phyloP scores from a whole-genome alignment of 352 stramenopile species.

The Globisporangium ultimum region DNA sequence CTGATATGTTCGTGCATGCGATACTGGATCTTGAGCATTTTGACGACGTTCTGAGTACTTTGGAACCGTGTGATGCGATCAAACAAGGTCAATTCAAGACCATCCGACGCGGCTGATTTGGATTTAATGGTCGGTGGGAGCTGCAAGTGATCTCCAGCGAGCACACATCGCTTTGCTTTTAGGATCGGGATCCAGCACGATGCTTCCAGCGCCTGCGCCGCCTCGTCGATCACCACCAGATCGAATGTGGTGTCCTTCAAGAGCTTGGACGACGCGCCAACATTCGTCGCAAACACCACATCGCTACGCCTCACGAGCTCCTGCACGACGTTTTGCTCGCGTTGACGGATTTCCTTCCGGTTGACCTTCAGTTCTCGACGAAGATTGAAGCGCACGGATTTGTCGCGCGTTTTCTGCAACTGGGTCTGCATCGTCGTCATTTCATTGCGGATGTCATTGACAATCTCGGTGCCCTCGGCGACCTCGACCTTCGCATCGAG shows the following conservation, averaged over 20 bases:
- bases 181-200: slow-evolving; percentile 97
- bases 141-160: slow-evolving; percentile 95
- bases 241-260: slow-evolving; percentile 93
- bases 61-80: slow-evolving; percentile 88
- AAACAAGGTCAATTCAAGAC: slow-evolving; percentile 94
- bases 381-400: slow-evolving; percentile 40
- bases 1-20: slow-evolving; percentile 96
- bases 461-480: slow-evolving; percentile 94
- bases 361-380: slow-evolving; percentile 87
- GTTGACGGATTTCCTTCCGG: slow-evolving; percentile 92
- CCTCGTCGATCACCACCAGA: slow-evolving; percentile 96
- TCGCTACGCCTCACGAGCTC: slow-evolving; percentile 91
- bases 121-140: slow-evolving; percentile 97
- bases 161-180: slow-evolving; percentile 84
- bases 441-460: slow-evolving; percentile 94
- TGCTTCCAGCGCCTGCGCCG: slow-evolving; percentile 95
- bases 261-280: slow-evolving; percentile 90
- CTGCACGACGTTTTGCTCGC: slow-evolving; percentile 92
- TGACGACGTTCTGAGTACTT: slow-evolving; percentile 52
- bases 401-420: slow-evolving; percentile 55
- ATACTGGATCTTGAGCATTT: slow-evolving; percentile 97
- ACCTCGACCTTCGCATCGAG: slow-evolving; percentile 92
- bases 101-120: slow-evolving; percentile 59
- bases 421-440: slow-evolving; percentile 63
- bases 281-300: slow-evolving; percentile 96